These are phyloP conservation scores for Teratosphaeriaceae sp. DNA, from an alignment of 2,329 filamentous ascomycete species.

Conservation along the genomic window DNA sequence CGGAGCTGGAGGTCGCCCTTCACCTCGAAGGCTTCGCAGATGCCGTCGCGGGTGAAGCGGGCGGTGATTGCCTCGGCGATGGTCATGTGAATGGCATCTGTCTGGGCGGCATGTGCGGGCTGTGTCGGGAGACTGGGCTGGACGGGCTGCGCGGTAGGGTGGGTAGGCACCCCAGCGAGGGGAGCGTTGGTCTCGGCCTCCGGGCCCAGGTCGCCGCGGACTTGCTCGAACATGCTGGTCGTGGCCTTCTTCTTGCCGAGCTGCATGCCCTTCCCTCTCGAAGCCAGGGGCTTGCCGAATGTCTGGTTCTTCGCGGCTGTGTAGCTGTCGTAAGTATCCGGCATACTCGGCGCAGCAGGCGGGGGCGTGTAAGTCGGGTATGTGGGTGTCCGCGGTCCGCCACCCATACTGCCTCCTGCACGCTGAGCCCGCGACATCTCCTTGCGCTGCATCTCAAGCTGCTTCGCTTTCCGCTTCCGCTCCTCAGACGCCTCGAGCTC, in stretches of 20 bases:
- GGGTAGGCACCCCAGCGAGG: constrained; percentile 47
- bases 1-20: constrained; percentile 89
- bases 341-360: constrained; percentile 60
- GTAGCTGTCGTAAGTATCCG: constrained; percentile 86
- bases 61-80: constrained; percentile 87
- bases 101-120: constrained; percentile 55
- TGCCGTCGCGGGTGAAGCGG: constrained; percentile 79
- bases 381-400: constrained; percentile 62
- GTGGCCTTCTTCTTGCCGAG: constrained; percentile 98
- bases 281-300: constrained; percentile 65
- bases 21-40: constrained; percentile 77
- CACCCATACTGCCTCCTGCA: constrained; percentile 20
- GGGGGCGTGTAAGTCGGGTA: constrained; percentile 92
- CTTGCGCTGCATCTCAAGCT: constrained; percentile 97
- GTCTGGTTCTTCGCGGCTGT: constrained; percentile 96
- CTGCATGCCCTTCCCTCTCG: constrained; percentile 97
- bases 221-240: constrained; percentile 95
- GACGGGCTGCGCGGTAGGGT: constrained; percentile 46
- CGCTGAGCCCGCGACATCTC: constrained; percentile 77
- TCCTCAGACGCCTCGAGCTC: constrained; percentile 97
- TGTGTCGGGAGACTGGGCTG: constrained; percentile 44
- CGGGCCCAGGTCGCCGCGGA: constrained; percentile 82
- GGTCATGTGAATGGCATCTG: constrained; percentile 80
- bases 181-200: constrained; percentile 70
- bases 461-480: constrained; percentile 97